Evolutionary conservation across 306 rosid genomes (phyloP), one percentile per base, ranked within the genome.

Genomic region (Begonia loranthoides): DNA sequence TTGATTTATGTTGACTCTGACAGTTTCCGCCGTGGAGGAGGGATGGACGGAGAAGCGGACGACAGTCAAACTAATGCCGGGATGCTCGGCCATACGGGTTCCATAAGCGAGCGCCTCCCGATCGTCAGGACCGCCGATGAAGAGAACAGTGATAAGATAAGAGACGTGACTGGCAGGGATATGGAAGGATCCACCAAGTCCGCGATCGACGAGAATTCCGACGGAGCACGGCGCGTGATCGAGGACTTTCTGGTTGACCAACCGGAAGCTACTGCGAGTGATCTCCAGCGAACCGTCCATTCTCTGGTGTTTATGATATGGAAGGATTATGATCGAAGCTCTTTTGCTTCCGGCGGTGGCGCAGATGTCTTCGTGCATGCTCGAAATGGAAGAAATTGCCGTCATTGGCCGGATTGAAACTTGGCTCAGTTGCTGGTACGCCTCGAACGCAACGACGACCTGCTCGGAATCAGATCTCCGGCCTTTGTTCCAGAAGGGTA

Each of bases 111-210:
- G 89, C 45, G 97, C 87, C 65, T 84, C 95, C 3, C 77, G 61
- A 58, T 88, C 97, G 61, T 84, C 95, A 15, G 58, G 63, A n/a
- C 97, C 97, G 10, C 97, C 97, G 48, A 88, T 81, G 93, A 79
- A 88, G 49, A 77, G 76, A 16, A 77, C 88, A 3, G 70, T 57
- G 13, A 84, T 57, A 58, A 40, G 22, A 50, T 65, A 75, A 6
- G 95, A 84, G 61, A 84, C 97, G 51, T 75, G 60, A 45, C 97
- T 69, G 12, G 88, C 87, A 1, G 93, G 56, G 4, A 88, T 71
- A 56, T 81, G 93, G 34, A 73, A 57, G 12, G 77, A 19, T 22
- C 97, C 95, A 39, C 97, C 97, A 17, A 88, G 87, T 3, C 95
- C 95, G 4, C 95, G 93, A 54, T 88, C 97, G 9, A 84, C 72